Conservation (phyloP, 345 rosid genomes). For the Acer yangbiense region DNA sequence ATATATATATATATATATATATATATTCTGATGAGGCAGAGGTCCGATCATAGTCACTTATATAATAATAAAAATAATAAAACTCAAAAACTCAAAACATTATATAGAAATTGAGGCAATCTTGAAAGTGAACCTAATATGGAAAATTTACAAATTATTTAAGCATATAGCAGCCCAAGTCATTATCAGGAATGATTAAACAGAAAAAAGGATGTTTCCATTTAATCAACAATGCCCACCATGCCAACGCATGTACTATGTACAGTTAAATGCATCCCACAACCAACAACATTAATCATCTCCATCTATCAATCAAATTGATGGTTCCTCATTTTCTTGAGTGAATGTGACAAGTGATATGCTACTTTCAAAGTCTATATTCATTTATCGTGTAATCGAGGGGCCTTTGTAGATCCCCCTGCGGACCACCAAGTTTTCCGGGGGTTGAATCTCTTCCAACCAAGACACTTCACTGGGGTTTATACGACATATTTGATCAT, state of each 20-base stretch:
- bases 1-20: no score
- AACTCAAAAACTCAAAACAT: no score
- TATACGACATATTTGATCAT: not conserved
- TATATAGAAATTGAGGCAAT: no score
- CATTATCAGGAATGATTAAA: not conserved
- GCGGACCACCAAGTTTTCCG: constrained; percentile 20
- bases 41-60: no score
- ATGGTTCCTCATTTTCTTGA: constrained; percentile 16
- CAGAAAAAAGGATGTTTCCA: no score
- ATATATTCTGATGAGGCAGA: no score
- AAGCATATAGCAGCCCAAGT: not conserved
- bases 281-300: constrained; percentile 21
- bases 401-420: constrained; percentile 16
- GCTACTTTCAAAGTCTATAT: constrained; percentile 5
- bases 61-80: no score
- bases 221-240: not conserved
- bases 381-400: constrained; percentile 21
- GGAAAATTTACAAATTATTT: not conserved
- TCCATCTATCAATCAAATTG: constrained; percentile 25
- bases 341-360: constrained; percentile 16
- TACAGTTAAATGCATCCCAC: constrained; percentile 22
- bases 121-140: no score
- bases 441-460: constrained; percentile 24
- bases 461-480: constrained; percentile 8
- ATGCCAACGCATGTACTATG: constrained; percentile 9